Evolutionary conservation across 23 red algal genomes (phyloP).

Genomic region (Chondrus crispus): DNA sequence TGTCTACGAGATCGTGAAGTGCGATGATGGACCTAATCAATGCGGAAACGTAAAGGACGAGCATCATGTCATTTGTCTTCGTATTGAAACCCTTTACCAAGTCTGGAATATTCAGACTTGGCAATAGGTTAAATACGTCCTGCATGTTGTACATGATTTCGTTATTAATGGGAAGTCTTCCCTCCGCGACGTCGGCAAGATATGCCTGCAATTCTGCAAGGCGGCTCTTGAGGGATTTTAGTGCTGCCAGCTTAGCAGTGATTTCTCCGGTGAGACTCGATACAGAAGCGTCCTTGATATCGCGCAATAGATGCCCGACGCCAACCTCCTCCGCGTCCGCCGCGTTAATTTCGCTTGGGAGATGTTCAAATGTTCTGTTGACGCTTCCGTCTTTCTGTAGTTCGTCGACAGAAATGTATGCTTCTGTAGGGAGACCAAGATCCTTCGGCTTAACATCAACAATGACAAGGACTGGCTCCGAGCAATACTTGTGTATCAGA

Average conservation of each 20-base stretch:
- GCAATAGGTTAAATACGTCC: constrained; percentile 89
- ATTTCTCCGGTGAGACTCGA: constrained; percentile 88
- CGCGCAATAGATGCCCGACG: constrained; percentile 88
- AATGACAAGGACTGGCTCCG: constrained; percentile 88
- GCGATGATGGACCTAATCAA: constrained; percentile 86
- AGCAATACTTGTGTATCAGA: constrained; percentile 80
- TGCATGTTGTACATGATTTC: constrained; percentile 98
- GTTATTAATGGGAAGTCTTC: constrained; percentile 83
- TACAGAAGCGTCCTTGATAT: constrained; percentile 85
- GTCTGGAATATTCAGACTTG: constrained; percentile 55
- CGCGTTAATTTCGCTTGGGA: constrained; percentile 87
- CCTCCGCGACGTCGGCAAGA: constrained; percentile 70
- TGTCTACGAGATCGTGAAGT: constrained; percentile 90
- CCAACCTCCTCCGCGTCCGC: constrained; percentile 98
- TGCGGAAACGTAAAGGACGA: constrained; percentile 86
- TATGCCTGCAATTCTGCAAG: constrained; percentile 77
- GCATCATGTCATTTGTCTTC: constrained; percentile 93
- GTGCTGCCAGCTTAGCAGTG: constrained; percentile 75
- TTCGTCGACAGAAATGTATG: constrained; percentile 91
- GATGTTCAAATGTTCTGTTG: constrained; percentile 79
- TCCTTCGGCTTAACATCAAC: constrained; percentile 95
- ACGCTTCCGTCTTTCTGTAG: constrained; percentile 61
- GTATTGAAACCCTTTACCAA: constrained; percentile 70
- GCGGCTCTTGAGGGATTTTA: constrained; percentile 70
- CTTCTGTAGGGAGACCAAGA: constrained; percentile 91